Base-by-base conservation (phyloP, 306 rosid species). In the Cicer judaicum region DNA sequence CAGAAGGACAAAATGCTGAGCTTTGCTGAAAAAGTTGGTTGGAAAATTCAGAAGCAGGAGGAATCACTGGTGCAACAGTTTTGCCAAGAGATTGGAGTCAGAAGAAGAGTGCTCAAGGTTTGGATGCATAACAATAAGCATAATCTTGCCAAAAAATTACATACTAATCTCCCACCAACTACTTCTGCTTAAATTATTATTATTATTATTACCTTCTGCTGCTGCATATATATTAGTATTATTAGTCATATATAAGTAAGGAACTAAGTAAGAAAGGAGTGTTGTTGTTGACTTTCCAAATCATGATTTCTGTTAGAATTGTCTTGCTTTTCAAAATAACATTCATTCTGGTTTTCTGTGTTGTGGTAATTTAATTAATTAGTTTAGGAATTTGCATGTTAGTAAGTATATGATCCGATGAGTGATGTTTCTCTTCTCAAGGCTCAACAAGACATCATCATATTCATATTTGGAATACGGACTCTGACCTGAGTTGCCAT, bases 121-220 rank as follows among this genome's bases (percentile, higher is more conserved):
- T 90, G 96, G 96, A 90, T 90, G 96, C 96, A 90, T 75, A 90
- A 90, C 84, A 90, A 90, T 52, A 90, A 90, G 66, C 90, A 84
- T 72, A 90, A 76, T 72, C 89, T 87, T 1, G 86, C 92, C 63
- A 89, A 82, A 36, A 85, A 82, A 13, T 79, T 50, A 10, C 29
- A 47, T 10, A 14, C 57, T 14, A 59, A 13, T 48, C 49, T 44
- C 49, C 54, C 8, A 59, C 40, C 53, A 62, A 3, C 61, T 34
- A n/a, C 67, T 38, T 11, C 72, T 43, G 7, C 73, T 16, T 24
- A 62, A 53, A 11, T 11, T 21, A 6, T 9, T 56, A 9, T 7
- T 55, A 11, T 10, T 21, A 6, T 4, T 21, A 6, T 4, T 56
- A 29, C 21, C 5, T 29, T 29, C 36, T 29, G 36, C 36, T 3